Evolutionary conservation across 2,329 filamentous ascomycete species (phyloP), one percentile per base, ranked within the genome.

Genomic region (Colletotrichum navitas): DNA sequence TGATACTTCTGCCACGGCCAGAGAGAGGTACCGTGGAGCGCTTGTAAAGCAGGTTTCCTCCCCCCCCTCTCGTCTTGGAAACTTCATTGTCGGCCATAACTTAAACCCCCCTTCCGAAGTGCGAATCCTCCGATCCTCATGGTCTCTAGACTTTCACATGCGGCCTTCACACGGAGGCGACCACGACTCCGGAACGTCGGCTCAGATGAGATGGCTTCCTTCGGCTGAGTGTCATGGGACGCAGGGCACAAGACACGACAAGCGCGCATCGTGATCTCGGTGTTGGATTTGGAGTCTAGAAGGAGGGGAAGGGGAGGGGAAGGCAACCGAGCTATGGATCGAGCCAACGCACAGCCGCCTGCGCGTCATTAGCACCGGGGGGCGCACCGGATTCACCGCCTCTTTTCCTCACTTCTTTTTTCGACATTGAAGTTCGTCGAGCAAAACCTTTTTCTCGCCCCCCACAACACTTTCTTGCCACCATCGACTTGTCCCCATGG

Each of bases 351-450:
- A 34, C 52, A 18, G 21, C 52, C 51, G 11, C 29, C 18, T 21
- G 6, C 51, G 29, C 29, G 12, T 10, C 26, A 16, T 29, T 29
- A 34, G 16, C 51, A 34, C 51, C 21, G 12, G 0, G 12, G 0
- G 21, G 29, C 51, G 11, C 52, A 56, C 52, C 32, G 12, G 14
- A 7, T 51, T 51, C 59, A 51, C 59, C 59, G 59, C 59, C 59
- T 51, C 45, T 62, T 51, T 47, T 45, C 7, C 5, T 24, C 55
- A 29, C 59, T 49, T 29, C 34, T 49, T 5, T 21, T 21, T 16
- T 24, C 34, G 29, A 45, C 12, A n/a, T 41, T 24, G 18, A 41
- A 45, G 58, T 16, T 60, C 39, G 43, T 58, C 26, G 29, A 60
- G 16, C 1, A 26, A 29, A 18, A 5, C 24, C 14, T 12, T 12